Base-by-base conservation (phyloP, 2,329 filamentous ascomycete genomes). In the Hirsutella thompsonii region DNA sequence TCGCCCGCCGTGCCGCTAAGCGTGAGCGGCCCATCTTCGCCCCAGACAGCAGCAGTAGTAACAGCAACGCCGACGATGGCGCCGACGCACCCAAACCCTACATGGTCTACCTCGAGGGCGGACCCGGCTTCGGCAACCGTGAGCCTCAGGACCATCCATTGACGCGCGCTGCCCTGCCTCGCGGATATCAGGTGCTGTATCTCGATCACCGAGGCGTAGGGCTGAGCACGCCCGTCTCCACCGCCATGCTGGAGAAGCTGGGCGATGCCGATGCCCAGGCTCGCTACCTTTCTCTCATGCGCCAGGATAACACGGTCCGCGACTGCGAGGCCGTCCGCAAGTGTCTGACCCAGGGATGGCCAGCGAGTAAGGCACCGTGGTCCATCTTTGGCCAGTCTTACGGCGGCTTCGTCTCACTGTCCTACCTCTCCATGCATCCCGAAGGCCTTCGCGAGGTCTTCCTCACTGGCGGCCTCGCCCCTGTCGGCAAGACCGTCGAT, bases 181-280 rank as follows among this genome's bases (percentile, higher is more conserved):
- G 81, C 46, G 89, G 89, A 14, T 95, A 94, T 55, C 84, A 93
- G 58, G 67, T 87, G 36, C 72, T 96, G 2, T 81, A 83, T 47
- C 72, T 96, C n/a, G 90, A 96, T 58, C 89, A 94, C 58, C 78
- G 90, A 39, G 90, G 90, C 11, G 93, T 87, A 3, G 90, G 90
- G 1, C 66, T 94, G 39, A 93, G 85, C 55, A 83, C 79, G 2
- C 83, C 89, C 1, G 75, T 95, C 34, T 83, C 83, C 1, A 77
- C 83, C 8, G 74, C 73, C 8, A 87, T 81, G 6, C 69, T 95
- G 4, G 71, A 74, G 28, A 36, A 49, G 13, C 43, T 57, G 3
- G 44, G 35, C 36, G 44, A 46, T 16, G 47, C 75, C 44, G 60
- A 72, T 36, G 75, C 76, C 43, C 87, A 95, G 60, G 83, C 82